Base-by-base conservation (phyloP, 2,329 filamentous ascomycete species). In the Fusarium neocosmosporiellum region DNA sequence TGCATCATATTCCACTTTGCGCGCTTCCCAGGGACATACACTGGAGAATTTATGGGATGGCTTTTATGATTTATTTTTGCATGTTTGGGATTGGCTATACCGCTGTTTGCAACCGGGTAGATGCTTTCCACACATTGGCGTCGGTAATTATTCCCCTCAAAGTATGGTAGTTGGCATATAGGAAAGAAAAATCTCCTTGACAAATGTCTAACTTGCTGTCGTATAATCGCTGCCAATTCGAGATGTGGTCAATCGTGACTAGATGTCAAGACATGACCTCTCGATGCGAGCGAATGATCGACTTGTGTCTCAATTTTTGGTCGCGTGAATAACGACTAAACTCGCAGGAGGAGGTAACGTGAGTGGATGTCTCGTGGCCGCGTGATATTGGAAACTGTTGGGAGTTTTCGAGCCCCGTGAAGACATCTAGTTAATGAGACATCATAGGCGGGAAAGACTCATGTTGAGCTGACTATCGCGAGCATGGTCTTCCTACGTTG, bases 131-230 rank as follows among this genome's bases (percentile, higher is more conserved):
- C 60, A 68, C 39, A 66, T 27, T 61, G 67, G 67, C 57, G 63
- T 58, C 53, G 34, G 67, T 53, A 58, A 63, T 61, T 69, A 63
- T 74, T 71, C 67, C 71, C 70, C 63, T 63, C 60, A 60, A 59
- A 46, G 57, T 59, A 41, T 73, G 59, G 43, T 54, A 67, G 59
- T 66, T 50, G 65, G 46, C 60, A 39, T 27, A 69, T 16, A 41
- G 48, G 63, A 68, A 53, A 68, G 65, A 57, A 63, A 63, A 70
- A 59, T n/a, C 43, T 31, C 9, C 24, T 22, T n/a, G 37, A 16
- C 13, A 50, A 33, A 10, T 20, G 53, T 18, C 16, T 16, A 33
- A 13, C 16, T 41, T 36, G 11, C 20, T 57, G 53, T 57, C 22
- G 53, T 37, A 59, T 22, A 31, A 43, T 33, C 36, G 14, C 9